Conservation (phyloP, 2,329 filamentous ascomycete species). For the Coleophoma cylindrospora region DNA sequence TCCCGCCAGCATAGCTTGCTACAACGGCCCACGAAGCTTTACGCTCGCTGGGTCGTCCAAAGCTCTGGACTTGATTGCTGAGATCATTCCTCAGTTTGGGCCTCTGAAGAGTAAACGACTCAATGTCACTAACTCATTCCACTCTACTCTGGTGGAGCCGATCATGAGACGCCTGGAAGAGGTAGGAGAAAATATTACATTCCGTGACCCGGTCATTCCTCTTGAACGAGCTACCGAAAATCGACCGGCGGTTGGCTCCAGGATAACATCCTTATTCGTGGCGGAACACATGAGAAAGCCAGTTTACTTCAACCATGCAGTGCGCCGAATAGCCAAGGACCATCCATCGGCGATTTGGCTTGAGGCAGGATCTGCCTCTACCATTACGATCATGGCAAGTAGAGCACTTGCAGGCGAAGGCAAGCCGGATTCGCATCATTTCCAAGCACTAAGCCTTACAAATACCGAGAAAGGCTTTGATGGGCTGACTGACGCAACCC, state of each 20-base stretch:
- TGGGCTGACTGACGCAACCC: slow-evolving; percentile 17
- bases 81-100: slow-evolving; percentile 12
- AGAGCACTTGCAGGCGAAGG: slow-evolving; percentile 2
- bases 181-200: slow-evolving; percentile 17
- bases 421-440: background rate
- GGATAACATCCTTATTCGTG: background rate
- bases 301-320: slow-evolving; percentile 24
- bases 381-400: slow-evolving; percentile 28
- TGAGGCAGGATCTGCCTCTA: slow-evolving; percentile 26
- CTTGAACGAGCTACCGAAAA: slow-evolving; percentile 3
- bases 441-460: background rate
- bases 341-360: slow-evolving; percentile 23
- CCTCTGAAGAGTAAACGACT: slow-evolving; percentile 13
- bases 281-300: slow-evolving; percentile 21
- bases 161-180: slow-evolving; percentile 12
- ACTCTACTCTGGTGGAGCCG: slow-evolving; percentile 22
- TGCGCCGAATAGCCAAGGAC: slow-evolving; percentile 17
- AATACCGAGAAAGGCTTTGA: slow-evolving; percentile 2
- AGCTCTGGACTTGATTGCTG: slow-evolving; percentile 17
- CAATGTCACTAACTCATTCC: slow-evolving; percentile 24
- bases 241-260: background rate
- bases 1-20: slow-evolving; percentile 25
- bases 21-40: slow-evolving; percentile 25
- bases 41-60: slow-evolving; percentile 25
- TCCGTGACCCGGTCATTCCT: slow-evolving; percentile 10